Evolutionary conservation across 176 grass and related monocot species (phyloP).

Genomic region (Calamus simplicifolius): DNA sequence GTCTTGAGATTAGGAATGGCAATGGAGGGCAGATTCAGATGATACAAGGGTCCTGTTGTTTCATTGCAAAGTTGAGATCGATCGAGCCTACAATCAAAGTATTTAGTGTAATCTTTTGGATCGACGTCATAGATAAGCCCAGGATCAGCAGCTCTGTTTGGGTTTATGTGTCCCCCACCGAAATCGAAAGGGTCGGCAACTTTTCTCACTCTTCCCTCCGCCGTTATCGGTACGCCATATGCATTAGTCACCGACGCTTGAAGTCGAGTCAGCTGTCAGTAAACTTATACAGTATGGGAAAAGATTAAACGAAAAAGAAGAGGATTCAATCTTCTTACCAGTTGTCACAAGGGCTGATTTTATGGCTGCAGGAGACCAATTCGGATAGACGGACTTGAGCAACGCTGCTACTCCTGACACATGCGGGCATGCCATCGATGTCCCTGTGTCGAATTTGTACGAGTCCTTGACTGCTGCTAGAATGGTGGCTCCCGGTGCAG

Average conservation of each 20-base stretch:
- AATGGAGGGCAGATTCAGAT: conserved; percentile 50
- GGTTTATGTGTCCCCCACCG: conserved; percentile 46
- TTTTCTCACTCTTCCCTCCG: conserved; percentile 34
- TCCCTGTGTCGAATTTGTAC: conserved; percentile 30
- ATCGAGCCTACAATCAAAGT: conserved; percentile 25
- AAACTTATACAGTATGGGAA: no score
- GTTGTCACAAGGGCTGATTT: conserved; percentile 60
- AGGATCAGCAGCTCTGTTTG: conserved; percentile 31
- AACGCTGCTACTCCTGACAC: conserved; percentile 39
- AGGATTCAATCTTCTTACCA: conserved; percentile 10
- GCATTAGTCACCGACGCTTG: conserved; percentile 33
- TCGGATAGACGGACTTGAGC: conserved; percentile 53
- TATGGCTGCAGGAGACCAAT: conserved; percentile 54
- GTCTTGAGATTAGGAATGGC: conserved; percentile 47
- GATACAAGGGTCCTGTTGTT: not conserved
- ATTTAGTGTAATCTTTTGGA: conserved; percentile 33
- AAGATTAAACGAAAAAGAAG: not conserved
- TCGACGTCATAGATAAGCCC: conserved; percentile 52
- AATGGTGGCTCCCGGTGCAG: conserved; percentile 49
- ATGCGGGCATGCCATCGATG: conserved; percentile 61
- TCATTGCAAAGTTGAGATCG: conserved; percentile 4
- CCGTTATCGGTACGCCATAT: conserved; percentile 30
- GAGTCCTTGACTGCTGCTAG: conserved; percentile 18
- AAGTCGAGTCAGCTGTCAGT: not conserved
- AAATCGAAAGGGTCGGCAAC: conserved; percentile 60